A percentile compares a stretch with the other conserved stretches of the same genome.
phyloP scores from a whole-genome alignment of 768 basidiomycete genomes.

The Hortiboletus flavorubellus region DNA sequence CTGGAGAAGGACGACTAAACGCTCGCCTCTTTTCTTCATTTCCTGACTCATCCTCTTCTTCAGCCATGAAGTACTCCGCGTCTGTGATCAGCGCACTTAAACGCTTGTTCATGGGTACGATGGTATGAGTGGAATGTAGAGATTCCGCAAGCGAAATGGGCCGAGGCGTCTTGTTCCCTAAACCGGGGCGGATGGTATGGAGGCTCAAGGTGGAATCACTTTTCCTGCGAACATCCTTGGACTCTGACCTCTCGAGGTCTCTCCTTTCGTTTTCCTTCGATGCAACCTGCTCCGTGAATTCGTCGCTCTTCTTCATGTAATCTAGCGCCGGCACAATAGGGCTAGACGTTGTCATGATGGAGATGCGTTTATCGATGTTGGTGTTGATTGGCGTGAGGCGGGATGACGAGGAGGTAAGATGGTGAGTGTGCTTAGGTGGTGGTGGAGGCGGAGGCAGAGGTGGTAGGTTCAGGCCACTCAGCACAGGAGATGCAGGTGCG shows the following conservation, averaged over 20 bases:
- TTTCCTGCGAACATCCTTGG: conserved; percentile 74
- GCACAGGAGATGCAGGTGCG: conserved; percentile 31
- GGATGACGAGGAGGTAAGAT: conserved; percentile 18
- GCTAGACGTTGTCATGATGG: conserved; percentile 51
- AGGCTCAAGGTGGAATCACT: conserved; percentile 82
- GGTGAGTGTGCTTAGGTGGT: conserved; percentile 37
- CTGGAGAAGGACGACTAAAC: conserved; percentile 37
- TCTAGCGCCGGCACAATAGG: conserved; percentile 59
- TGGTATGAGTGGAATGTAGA: conserved; percentile 67
- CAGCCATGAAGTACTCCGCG: conserved; percentile 61
- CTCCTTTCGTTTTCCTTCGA: conserved; percentile 28
- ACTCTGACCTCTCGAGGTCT: conserved; percentile 35
- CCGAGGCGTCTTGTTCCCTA: conserved; percentile 52
- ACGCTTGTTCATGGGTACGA: conserved; percentile 64
- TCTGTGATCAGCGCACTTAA: conserved; percentile 67
- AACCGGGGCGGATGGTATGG: conserved; percentile 60
- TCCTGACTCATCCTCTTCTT: conserved; percentile 47
- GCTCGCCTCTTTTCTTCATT: conserved; percentile 16
- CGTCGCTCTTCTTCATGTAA: conserved; percentile 45
- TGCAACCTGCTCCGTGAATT: conserved; percentile 23
- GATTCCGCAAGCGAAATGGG: conserved; percentile 81
- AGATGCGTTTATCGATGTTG: conserved; percentile 39
- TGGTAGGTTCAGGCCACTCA: conserved; percentile 29
- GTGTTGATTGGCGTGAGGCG: conserved; percentile 22
- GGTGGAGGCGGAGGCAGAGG: conserved; percentile 39